Evolutionary conservation across 2,329 filamentous ascomycete genomes (phyloP).

Genomic region (Chaetomiaceae sp.): DNA sequence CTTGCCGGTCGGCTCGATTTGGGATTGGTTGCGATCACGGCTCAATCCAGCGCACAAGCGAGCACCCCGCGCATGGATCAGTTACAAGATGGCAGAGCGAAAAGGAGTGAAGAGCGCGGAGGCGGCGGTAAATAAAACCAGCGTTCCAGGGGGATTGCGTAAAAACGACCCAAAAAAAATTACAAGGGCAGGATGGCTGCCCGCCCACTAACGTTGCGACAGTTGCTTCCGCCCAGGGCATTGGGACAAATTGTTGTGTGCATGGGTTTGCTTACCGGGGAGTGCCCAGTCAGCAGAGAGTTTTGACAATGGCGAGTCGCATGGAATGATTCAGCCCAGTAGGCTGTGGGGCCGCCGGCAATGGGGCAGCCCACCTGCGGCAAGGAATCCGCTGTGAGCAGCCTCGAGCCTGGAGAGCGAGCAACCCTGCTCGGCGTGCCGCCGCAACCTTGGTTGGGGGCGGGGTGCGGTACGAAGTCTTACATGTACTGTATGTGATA

Average conservation of each 20-base stretch:
- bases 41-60: conserved; percentile 6
- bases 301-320: conserved; percentile 8
- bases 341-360: conserved; percentile 12
- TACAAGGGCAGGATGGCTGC: background rate
- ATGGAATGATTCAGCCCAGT: conserved; percentile 15
- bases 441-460: background rate
- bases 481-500: too few relatives aligned
- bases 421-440: background rate
- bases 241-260: conserved; percentile 7
- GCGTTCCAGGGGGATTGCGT: background rate
- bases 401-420: background rate
- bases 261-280: conserved; percentile 5
- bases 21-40: conserved; percentile 13
- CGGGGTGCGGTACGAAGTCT: too few relatives aligned
- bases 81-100: background rate
- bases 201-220: conserved; percentile 3
- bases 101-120: background rate
- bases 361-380: too few relatives aligned
- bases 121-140: background rate
- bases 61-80: conserved; percentile 6
- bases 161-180: background rate
- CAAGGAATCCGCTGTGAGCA: background rate
- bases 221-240: conserved; percentile 11
- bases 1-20: background rate
- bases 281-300: conserved; percentile 7